phyloP scores from a whole-genome alignment of 176 grass and related monocot genomes.

The Ensete ventricosum region DNA sequence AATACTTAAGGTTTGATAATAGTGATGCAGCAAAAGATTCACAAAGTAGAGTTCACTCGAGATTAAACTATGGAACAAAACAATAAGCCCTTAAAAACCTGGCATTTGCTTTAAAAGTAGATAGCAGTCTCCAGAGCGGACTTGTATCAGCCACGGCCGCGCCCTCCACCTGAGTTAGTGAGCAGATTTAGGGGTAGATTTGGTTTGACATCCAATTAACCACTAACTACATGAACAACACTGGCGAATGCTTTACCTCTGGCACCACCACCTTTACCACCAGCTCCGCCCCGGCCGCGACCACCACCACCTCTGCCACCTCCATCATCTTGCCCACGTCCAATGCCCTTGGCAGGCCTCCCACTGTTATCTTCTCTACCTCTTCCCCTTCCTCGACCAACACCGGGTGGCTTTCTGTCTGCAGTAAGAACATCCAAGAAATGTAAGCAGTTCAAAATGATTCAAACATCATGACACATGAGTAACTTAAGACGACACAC shows the following conservation, averaged over 20 bases:
- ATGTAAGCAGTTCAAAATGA: slow-evolving; percentile 3
- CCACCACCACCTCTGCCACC: slow-evolving; percentile 46
- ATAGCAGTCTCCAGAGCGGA: slow-evolving; percentile 21
- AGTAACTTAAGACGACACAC: neutral
- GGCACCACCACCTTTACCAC: slow-evolving; percentile 54
- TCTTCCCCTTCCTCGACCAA: slow-evolving; percentile 87
- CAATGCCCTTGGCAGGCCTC: slow-evolving; percentile 55
- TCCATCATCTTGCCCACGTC: slow-evolving; percentile 74
- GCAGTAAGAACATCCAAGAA: slow-evolving; percentile 20
- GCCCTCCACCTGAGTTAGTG: slow-evolving; percentile 51
- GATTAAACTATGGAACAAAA: neutral
- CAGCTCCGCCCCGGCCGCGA: slow-evolving; percentile 46
- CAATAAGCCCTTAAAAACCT: slow-evolving; percentile 42
- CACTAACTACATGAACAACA: neutral
- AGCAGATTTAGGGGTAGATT: neutral
- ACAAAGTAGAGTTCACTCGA: no score
- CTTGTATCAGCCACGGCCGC: slow-evolving; percentile 55
- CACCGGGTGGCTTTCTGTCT: slow-evolving; percentile 95
- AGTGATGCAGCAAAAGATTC: no score
- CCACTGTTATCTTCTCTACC: slow-evolving; percentile 35
- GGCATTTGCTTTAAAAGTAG: slow-evolving; percentile 14
- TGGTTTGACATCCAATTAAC: neutral
- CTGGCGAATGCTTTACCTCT: slow-evolving; percentile 35
- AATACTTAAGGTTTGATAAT: no score
- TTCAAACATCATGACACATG: neutral